A percentile compares a stretch with the other conserved stretches of the same genome.
Evolutionary conservation across 768 basidiomycete species (phyloP).

Genomic region (Collybia mongolica): DNA sequence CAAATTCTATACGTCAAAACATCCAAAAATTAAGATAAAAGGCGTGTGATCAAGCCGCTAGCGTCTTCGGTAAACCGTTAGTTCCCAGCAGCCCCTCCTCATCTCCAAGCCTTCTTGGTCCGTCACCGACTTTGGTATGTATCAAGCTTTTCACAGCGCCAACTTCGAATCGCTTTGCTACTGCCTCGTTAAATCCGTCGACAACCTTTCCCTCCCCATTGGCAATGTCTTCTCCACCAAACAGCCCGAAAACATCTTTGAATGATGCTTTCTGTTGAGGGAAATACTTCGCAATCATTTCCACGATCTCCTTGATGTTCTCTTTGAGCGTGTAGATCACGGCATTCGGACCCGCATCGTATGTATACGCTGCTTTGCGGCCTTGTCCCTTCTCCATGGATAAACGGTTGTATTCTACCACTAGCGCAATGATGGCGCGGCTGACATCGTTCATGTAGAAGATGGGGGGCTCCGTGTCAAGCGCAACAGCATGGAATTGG

Average conservation of each 20-base stretch:
- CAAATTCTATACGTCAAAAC: no score
- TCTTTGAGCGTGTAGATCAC: conserved; percentile 88
- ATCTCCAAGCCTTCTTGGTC: conserved; percentile 67
- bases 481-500: conserved; percentile 96
- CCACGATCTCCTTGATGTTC: conserved; percentile 76
- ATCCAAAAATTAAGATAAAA: background rate
- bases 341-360: conserved; percentile 97
- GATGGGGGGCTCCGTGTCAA: conserved; percentile 97
- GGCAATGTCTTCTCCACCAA: conserved; percentile 36
- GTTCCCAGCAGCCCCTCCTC: conserved; percentile 65
- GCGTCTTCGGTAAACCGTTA: conserved; percentile 67
- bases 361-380: conserved; percentile 95
- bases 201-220: conserved; percentile 48
- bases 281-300: conserved; percentile 81
- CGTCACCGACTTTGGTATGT: conserved; percentile 91
- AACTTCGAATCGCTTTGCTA: conserved; percentile 68
- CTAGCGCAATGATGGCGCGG: conserved; percentile 85
- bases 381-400: conserved; percentile 51
- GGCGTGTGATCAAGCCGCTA: conserved; percentile 22
- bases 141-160: conserved; percentile 89
- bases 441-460: conserved; percentile 99
- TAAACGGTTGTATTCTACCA: conserved; percentile 91
- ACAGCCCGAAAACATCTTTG: conserved; percentile 72
- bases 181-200: conserved; percentile 74
- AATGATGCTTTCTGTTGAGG: conserved; percentile 72